Evolutionary conservation across 768 basidiomycete genomes (phyloP).

Genomic region (Phaffia tasmanica): DNA sequence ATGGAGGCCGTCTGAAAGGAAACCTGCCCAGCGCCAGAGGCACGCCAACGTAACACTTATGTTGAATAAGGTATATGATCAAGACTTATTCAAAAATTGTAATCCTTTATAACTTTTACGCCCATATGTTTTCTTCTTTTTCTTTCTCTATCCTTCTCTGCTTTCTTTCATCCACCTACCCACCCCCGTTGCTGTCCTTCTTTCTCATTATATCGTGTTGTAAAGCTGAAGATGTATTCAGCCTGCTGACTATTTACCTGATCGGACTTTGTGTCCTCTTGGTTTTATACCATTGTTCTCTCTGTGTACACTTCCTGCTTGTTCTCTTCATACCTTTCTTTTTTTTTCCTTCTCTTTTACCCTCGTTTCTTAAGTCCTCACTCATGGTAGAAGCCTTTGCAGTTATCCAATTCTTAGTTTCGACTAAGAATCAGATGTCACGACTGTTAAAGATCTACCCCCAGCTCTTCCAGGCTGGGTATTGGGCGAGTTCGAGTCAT

Average conservation of each 20-base stretch:
- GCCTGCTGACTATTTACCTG: not conserved
- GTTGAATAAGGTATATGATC: too few relatives aligned
- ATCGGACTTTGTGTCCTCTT: not conserved
- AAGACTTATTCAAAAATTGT: too few relatives aligned
- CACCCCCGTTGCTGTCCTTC: too few relatives aligned
- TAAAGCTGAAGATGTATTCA: not conserved
- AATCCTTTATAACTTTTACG: too few relatives aligned
- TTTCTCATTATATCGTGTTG: not conserved
- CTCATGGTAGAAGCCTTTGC: not conserved
- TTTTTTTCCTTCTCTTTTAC: not conserved
- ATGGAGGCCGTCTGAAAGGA: too few relatives aligned
- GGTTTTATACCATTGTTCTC: not conserved
- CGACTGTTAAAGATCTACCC: not conserved
- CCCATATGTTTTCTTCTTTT: too few relatives aligned
- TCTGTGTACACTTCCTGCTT: too few relatives aligned
- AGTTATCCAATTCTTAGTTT: not conserved
- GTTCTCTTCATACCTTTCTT: not conserved
- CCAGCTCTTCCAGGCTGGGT: constrained; percentile 15
- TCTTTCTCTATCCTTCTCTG: too few relatives aligned
- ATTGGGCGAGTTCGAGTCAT: constrained; percentile 18
- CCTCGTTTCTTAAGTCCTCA: constrained; percentile 19
- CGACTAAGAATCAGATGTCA: constrained; percentile 1
- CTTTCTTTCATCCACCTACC: too few relatives aligned
- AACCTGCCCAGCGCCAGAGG: too few relatives aligned
- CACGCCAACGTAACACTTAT: too few relatives aligned